Percentiles rank a stretch among this genome's conserved stretches.
Conservation (phyloP, 2,329 filamentous ascomycete genomes). For the Raffaelea ambrosiae region DNA sequence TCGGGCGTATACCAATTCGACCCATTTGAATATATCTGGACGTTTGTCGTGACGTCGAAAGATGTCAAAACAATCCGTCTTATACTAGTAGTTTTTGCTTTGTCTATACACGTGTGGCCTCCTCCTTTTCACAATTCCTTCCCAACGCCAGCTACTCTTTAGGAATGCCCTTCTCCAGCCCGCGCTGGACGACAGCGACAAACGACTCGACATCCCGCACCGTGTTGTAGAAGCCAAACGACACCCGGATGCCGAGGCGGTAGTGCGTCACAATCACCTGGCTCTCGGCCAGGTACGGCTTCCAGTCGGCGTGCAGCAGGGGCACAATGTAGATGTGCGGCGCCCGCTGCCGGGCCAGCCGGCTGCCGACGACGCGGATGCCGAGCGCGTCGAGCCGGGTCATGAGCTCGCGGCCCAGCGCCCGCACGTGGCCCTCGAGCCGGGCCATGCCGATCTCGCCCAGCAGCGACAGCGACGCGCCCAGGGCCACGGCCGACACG, state of each 20-base stretch:
- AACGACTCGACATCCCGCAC: neutral
- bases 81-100: too few species aligned
- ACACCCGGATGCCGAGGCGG: neutral
- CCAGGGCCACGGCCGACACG: neutral
- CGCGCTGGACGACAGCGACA: neutral
- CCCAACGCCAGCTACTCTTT: too few species aligned
- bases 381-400: neutral
- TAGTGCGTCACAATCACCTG: neutral
- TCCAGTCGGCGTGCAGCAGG: neutral
- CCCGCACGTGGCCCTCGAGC: neutral
- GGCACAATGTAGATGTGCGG: conserved; percentile 1
- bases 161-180: neutral
- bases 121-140: too few species aligned
- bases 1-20: too few species aligned
- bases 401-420: neutral
- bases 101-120: too few species aligned
- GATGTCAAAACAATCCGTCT: too few species aligned
- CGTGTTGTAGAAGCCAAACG: conserved; percentile 1
- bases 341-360: neutral
- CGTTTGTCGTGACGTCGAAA: too few species aligned
- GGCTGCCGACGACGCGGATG: neutral
- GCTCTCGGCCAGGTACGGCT: neutral
- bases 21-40: too few species aligned
- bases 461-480: neutral
- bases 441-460: neutral